Percentiles rank a stretch among this genome's conserved stretches.
Evolutionary conservation across 768 basidiomycete genomes (phyloP).

Genomic region (Peribolospora baueri): DNA sequence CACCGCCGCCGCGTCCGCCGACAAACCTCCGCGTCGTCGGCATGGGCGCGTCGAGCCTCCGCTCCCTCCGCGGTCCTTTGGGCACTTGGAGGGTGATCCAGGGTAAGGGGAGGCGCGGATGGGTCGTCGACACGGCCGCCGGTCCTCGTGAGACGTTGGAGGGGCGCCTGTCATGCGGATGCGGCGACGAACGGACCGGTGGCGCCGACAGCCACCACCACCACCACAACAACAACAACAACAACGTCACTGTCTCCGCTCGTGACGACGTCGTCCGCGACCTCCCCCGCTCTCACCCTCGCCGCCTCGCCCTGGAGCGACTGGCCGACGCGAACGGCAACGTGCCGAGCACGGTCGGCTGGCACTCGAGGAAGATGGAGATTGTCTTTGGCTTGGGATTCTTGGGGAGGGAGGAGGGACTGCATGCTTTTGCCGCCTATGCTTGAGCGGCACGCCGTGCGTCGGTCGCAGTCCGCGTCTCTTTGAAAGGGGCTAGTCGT

Average conservation of each 20-base stretch:
- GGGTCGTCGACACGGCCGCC: conserved; percentile 76
- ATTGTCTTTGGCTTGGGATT: conserved; percentile 49
- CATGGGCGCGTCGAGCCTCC: no score
- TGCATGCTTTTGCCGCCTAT: conserved; percentile 31
- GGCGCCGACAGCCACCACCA: no score
- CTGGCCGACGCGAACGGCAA: conserved; percentile 62
- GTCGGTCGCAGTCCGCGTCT: no score
- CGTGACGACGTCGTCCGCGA: conserved; percentile 24
- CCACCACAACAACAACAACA: not conserved
- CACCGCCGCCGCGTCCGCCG: no score
- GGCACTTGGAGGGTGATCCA: conserved; percentile 57
- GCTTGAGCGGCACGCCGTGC: no score
- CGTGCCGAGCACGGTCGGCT: conserved; percentile 74
- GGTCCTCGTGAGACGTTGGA: conserved; percentile 23
- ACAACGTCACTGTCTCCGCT: not conserved
- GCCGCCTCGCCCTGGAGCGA: conserved; percentile 43
- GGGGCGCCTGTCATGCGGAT: conserved; percentile 29
- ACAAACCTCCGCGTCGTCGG: no score
- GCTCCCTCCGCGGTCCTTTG: no score
- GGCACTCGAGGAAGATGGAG: conserved; percentile 96
- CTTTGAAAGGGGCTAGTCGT: no score
- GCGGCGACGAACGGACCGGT: no score
- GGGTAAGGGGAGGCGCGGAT: conserved; percentile 78
- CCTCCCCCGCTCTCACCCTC: conserved; percentile 35
- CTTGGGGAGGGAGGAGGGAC: conserved; percentile 58